These are phyloP conservation scores for Musa schizocarpa DNA, from an alignment of 176 grass and related monocot species.

Conservation along the genomic window DNA sequence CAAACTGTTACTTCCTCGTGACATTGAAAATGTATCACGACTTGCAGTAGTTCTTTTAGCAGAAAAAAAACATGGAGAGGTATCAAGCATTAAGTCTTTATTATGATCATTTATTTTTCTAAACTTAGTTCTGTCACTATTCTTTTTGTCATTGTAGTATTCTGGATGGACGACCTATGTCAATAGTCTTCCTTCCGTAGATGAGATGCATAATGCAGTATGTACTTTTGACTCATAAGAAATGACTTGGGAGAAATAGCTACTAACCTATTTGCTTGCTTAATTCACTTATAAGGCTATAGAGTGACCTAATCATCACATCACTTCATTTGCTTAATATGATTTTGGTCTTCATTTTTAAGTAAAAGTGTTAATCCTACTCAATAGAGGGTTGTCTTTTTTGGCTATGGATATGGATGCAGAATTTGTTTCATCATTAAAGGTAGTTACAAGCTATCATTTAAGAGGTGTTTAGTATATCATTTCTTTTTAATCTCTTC, in stretches of 20 bases:
- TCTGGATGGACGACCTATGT: slow-evolving; percentile 42
- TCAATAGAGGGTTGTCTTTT: not conserved
- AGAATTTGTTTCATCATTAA: not conserved
- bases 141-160: slow-evolving; percentile 22
- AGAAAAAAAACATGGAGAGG: slow-evolving; percentile 32
- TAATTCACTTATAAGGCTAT: not conserved
- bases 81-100: slow-evolving; percentile 8
- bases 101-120: not conserved
- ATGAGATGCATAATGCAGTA: slow-evolving; percentile 65
- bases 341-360: not conserved
- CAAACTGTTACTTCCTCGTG: slow-evolving; percentile 6
- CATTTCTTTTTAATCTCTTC: not conserved
- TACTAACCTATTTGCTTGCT: not conserved
- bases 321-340: slow-evolving; percentile 6
- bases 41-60: slow-evolving; percentile 40
- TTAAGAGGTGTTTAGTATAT: not conserved
- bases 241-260: not conserved
- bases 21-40: slow-evolving; percentile 19
- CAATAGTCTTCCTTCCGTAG: slow-evolving; percentile 30
- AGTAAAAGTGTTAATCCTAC: not conserved
- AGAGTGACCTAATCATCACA: not conserved
- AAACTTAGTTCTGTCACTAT: not conserved
- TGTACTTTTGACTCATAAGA: not conserved
- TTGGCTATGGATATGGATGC: not conserved
- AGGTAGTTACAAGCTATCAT: not conserved